These are phyloP conservation scores for Coniosporium apollinis DNA, from an alignment of 495 filamentous ascomycete species.

Conservation along the genomic window DNA sequence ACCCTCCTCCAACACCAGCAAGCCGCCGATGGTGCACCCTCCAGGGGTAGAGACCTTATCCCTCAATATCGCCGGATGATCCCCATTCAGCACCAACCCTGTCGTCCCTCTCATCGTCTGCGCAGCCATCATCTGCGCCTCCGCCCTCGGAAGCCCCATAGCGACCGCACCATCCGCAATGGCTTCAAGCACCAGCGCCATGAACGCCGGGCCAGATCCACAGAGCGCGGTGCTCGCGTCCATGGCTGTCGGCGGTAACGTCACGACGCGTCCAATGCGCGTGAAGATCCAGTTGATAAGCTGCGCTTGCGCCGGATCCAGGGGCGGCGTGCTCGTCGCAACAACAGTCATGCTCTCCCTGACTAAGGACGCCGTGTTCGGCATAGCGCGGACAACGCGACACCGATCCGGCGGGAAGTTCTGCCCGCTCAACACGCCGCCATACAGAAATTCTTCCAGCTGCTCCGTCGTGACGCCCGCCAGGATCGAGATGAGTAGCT, in stretches of 20 bases:
- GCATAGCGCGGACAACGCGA: slow-evolving; percentile 54
- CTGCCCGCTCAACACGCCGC: slow-evolving; percentile 16
- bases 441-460: slow-evolving; percentile 43
- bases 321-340: slow-evolving; percentile 37
- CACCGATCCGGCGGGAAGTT: slow-evolving; percentile 22
- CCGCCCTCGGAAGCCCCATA: slow-evolving; percentile 60
- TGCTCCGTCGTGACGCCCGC: slow-evolving; percentile 59
- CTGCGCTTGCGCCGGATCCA: slow-evolving; percentile 29
- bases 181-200: slow-evolving; percentile 60
- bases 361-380: slow-evolving; percentile 57
- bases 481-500: slow-evolving; percentile 69
- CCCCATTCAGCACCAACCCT: slow-evolving; percentile 49
- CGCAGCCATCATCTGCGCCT: slow-evolving; percentile 66
- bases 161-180: slow-evolving; percentile 65
- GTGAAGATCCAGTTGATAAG: slow-evolving; percentile 66
- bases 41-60: slow-evolving; percentile 70
- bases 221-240: slow-evolving; percentile 60
- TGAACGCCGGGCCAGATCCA: slow-evolving; percentile 65
- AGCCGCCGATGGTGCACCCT: slow-evolving; percentile 63
- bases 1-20: slow-evolving; percentile 63
- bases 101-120: slow-evolving; percentile 63
- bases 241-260: slow-evolving; percentile 49
- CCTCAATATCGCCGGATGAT: slow-evolving; percentile 58
- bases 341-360: slow-evolving; percentile 74
- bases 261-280: slow-evolving; percentile 47